These are phyloP conservation scores for Trichoderma sp. DNA, from an alignment of 2,329 filamentous ascomycete species.

Conservation along the genomic window DNA sequence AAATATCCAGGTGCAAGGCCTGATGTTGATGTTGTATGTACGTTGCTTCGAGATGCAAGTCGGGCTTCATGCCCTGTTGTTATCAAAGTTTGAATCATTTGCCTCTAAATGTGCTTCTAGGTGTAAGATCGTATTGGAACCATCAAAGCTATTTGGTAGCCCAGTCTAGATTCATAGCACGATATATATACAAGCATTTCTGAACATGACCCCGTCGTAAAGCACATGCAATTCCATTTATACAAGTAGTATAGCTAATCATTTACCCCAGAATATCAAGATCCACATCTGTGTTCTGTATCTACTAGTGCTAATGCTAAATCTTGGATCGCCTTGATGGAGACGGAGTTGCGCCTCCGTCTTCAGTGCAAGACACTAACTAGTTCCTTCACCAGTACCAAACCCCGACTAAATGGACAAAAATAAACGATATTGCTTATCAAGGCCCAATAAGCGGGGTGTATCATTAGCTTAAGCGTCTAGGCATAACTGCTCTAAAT, in stretches of 20 bases:
- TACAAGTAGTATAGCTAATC: background rate
- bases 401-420: background rate
- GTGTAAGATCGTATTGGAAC: background rate
- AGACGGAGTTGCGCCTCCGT: conserved; percentile 28
- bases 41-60: conserved; percentile 45
- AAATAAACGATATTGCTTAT: background rate
- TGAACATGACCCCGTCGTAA: background rate
- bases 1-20: conserved; percentile 58
- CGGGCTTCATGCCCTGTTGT: conserved; percentile 42
- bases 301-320: background rate
- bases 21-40: conserved; percentile 49
- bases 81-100: background rate
- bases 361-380: background rate
- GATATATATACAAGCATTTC: background rate
- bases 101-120: too few species aligned
- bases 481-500: conserved; percentile 2
- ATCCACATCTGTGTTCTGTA: background rate
- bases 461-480: background rate
- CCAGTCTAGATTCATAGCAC: background rate
- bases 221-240: background rate
- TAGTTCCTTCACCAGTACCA: background rate
- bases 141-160: background rate
- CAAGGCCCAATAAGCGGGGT: background rate
- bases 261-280: background rate
- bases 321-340: conserved; percentile 6